Conservation (phyloP, 2,329 filamentous ascomycete species). For the Sporothrix protearum region DNA sequence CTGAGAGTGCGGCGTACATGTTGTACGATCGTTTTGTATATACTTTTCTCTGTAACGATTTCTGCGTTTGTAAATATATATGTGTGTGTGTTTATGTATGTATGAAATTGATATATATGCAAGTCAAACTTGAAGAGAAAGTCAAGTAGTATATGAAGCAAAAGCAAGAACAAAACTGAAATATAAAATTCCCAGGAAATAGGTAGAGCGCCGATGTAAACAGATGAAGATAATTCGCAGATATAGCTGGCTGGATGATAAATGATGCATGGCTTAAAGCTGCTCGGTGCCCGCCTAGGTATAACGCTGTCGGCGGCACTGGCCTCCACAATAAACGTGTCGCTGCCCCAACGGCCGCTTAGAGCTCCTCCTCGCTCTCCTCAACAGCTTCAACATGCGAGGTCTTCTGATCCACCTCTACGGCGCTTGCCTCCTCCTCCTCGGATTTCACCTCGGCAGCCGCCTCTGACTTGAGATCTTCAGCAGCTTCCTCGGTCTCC, state of each 20-base stretch:
- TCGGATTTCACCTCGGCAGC: not conserved
- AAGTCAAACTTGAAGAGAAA: not conserved
- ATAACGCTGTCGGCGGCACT: not conserved
- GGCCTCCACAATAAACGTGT: not conserved
- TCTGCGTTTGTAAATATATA: not conserved
- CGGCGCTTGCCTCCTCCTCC: not conserved
- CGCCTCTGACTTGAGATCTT: not conserved
- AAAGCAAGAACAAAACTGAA: not conserved
- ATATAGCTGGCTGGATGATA: not conserved
- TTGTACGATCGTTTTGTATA: not conserved
- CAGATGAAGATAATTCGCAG: not conserved
- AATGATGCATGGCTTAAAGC: not conserved
- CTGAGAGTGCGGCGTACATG: not conserved
- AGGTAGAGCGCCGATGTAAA: not conserved
- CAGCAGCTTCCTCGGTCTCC: not conserved
- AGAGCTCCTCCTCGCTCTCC: not conserved
- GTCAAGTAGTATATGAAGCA: not conserved
- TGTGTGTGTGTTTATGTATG: not conserved
- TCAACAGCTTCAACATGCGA: not conserved
- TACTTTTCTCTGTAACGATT: not conserved
- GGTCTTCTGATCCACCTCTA: not conserved
- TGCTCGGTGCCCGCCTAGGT: not conserved
- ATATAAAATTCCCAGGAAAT: not conserved
- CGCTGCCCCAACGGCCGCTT: not conserved
- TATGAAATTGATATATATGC: not conserved